A percentile compares a stretch with the other conserved stretches of the same genome.
These are phyloP conservation scores for Rhynchospora tenuis DNA, from an alignment of 176 grass and related monocot species.

Conservation along the genomic window DNA sequence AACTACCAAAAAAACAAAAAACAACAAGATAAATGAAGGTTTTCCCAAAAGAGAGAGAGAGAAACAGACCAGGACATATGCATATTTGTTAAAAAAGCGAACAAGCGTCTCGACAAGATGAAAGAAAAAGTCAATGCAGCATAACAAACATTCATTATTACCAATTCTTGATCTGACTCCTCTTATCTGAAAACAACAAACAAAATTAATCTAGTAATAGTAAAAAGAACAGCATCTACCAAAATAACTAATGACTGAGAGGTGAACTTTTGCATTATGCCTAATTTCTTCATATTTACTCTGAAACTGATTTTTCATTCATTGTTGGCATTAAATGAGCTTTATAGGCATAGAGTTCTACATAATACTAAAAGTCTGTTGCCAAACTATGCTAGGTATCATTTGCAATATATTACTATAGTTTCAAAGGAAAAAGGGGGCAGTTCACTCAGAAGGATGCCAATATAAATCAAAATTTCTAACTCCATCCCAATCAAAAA, in stretches of 20 bases:
- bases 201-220: not conserved
- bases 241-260: not conserved
- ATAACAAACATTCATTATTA: slow-evolving; percentile 87
- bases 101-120: slow-evolving; percentile 94
- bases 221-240: not conserved
- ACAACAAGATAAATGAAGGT: too few species aligned
- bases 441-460: not conserved
- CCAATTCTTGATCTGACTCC: slow-evolving; percentile 95
- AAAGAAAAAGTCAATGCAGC: slow-evolving; percentile 97
- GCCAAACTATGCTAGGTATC: not conserved
- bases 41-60: not conserved
- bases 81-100: slow-evolving; percentile 99
- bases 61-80: slow-evolving; percentile 85
- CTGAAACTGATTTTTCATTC: not conserved
- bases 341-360: not conserved
- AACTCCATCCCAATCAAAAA: not conserved
- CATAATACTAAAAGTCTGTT: not conserved
- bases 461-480: not conserved
- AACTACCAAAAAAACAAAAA: not conserved
- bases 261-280: not conserved
- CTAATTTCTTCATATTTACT: not conserved
- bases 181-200: slow-evolving; percentile 53
- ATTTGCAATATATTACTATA: not conserved
- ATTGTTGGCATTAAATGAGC: not conserved
- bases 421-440: not conserved